These are phyloP conservation scores for Paecilomyces variotii DNA, from an alignment of 2,329 filamentous ascomycete species.

Conservation along the genomic window DNA sequence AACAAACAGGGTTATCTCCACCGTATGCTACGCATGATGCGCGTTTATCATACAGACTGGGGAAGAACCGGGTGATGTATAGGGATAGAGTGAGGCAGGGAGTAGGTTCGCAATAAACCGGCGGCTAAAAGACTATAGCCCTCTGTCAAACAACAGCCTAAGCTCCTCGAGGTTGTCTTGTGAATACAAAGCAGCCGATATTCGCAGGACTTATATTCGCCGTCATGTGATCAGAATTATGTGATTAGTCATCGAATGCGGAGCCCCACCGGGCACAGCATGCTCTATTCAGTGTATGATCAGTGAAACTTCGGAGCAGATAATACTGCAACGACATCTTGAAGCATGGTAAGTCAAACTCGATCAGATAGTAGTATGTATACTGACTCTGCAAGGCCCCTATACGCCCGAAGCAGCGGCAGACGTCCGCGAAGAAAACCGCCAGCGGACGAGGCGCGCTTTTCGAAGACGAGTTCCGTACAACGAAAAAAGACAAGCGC, in stretches of 20 bases:
- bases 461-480: constrained; percentile 47
- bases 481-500: constrained; percentile 76
- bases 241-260: not conserved
- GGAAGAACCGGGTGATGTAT: not conserved
- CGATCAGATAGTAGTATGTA: not conserved
- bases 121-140: too few relatives aligned
- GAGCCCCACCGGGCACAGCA: not conserved
- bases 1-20: not conserved
- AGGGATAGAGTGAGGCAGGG: too few relatives aligned
- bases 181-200: too few relatives aligned
- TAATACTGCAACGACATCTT: not conserved
- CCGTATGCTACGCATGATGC: not conserved
- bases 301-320: not conserved
- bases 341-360: not conserved
- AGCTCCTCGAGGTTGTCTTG: too few relatives aligned
- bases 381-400: constrained; percentile 3
- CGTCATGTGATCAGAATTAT: not conserved
- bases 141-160: too few relatives aligned
- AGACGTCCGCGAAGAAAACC: constrained; percentile 1
- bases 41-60: not conserved
- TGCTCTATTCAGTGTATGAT: not conserved
- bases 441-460: constrained; percentile 8
- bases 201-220: too few relatives aligned
- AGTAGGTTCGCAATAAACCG: too few relatives aligned
- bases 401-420: constrained; percentile 1